Evolutionary conservation across 768 basidiomycete genomes (phyloP), one percentile per base, ranked within the genome.

Genomic region (Ramaria sp.): DNA sequence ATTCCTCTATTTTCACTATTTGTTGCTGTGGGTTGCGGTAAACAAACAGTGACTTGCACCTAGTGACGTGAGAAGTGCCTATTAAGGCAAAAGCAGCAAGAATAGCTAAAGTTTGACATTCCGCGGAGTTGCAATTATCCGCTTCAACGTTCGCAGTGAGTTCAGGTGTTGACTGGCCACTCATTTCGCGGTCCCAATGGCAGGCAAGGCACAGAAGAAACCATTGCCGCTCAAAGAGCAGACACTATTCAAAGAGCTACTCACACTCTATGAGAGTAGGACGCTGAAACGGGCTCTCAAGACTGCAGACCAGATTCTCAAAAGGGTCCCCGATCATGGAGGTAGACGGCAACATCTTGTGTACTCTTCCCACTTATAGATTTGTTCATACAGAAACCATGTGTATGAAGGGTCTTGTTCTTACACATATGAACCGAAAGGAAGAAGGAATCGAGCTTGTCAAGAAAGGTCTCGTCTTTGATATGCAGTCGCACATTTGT

Each of bases 261-360:
- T 96, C 19, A 83, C 82, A 20, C 77, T 88, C 12, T 98, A 98
- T 69, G 96, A 99, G 71, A 78, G 84, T 11, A 81, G 89, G 64
- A 85, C 91, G 65, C 83, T 92, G 68, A 86, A 91, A 64, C 91
- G 91, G 64, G 94, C 86, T 22, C 78, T 88, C 59, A 96, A 96
- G 70, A 82, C 86, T 7, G 90, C 91, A 1, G 93, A 97, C 71
- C 82, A 83, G 65, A 93, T 98, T 68, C 82, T 99, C 68, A 94
- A 91, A 73, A 96, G 95, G 74, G 82, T 84, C 65, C 93, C 96
- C 0, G 85, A 95, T 43, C 93, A 99, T 77, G 96, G 95, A 65
- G 94, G 95, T 91, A 65, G 49, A 81, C 62, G n/a, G 6, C 12
- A 24, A 24, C 9, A 4, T 52, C 31, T 31, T 17, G 51, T 33